Conservation (phyloP, 441 rosid genomes). For the Flueggea neowawraea region DNA sequence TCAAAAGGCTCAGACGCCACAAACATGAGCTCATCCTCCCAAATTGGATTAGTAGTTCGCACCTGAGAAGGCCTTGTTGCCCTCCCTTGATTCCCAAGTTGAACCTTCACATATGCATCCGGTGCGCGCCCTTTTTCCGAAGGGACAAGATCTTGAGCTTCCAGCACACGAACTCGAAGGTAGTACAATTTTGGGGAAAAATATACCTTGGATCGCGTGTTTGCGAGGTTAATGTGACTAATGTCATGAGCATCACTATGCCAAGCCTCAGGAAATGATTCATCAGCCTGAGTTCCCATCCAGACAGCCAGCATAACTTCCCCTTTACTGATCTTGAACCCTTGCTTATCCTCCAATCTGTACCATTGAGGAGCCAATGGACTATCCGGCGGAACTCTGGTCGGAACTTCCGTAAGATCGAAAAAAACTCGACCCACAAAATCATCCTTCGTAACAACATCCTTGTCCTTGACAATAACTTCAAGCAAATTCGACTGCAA, state of each 20-base stretch:
- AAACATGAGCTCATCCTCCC: conserved; percentile 70
- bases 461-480: conserved; percentile 35
- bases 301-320: conserved; percentile 59
- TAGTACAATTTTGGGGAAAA: conserved; percentile 55
- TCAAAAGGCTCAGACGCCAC: conserved; percentile 60
- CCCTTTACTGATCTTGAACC: conserved; percentile 24
- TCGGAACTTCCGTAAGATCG: conserved; percentile 39
- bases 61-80: conserved; percentile 27
- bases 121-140: conserved; percentile 35
- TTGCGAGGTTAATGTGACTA: conserved; percentile 45
- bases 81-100: conserved; percentile 30
- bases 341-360: conserved; percentile 32
- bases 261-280: conserved; percentile 56
- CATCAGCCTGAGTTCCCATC: conserved; percentile 63
- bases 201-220: conserved; percentile 49
- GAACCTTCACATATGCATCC: conserved; percentile 23
- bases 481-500: conserved; percentile 44
- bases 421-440: conserved; percentile 36
- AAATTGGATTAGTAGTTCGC: conserved; percentile 36
- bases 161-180: conserved; percentile 42
- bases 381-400: conserved; percentile 60
- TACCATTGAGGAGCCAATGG: conserved; percentile 69
- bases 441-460: conserved; percentile 27
- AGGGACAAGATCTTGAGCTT: conserved; percentile 57
- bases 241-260: conserved; percentile 53